Evolutionary conservation across 345 rosid species (phyloP), one percentile per base, ranked within the genome.

Genomic region (Camelina neglecta): DNA sequence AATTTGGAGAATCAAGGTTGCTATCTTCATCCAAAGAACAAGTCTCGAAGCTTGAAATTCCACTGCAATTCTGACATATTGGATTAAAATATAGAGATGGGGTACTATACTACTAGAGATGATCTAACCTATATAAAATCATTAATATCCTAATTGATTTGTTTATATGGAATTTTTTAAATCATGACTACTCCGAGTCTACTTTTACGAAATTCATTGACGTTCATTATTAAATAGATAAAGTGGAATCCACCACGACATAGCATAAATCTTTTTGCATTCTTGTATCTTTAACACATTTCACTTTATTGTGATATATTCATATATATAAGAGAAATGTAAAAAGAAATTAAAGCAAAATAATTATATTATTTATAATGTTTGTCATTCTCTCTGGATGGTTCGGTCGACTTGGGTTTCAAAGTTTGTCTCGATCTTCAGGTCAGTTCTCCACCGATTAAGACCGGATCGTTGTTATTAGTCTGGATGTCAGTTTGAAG

Each of bases 11-110:
- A 13, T 44, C 4, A 44, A 8, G 47, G 47, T 42, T 42, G n/a
- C n/a, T 11, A 29, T 45, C 10, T 18, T 3, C 54, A 49, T 67
- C 67, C 56, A 67, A 75, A 67, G 73, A 67, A 38, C 61, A 67
- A 21, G 58, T 48, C 48, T 76, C 69, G 75, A 76, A 42, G 56
- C 56, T 68, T 55, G 74, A 75, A 74, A 75, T 68, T 68, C 74
- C 74, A 67, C 67, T 75, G 55, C 59, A 50, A 63, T 50, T 75
- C 55, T 67, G 79, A 60, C 68, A 45, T 47, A 47, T 18, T 49
- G 23, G 11, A 18, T 55, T 55, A 24, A 11, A 0, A 55, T 55
- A 55, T 24, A 55, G 35, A 24, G n/a, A 24, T 26, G 13, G 8
- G 7, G 11, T 54, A 11, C 13, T 55, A 55, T 54, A 11, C 13